These are phyloP conservation scores for Solanum pennellii DNA, from an alignment of 257 asterid species.

Conservation along the genomic window DNA sequence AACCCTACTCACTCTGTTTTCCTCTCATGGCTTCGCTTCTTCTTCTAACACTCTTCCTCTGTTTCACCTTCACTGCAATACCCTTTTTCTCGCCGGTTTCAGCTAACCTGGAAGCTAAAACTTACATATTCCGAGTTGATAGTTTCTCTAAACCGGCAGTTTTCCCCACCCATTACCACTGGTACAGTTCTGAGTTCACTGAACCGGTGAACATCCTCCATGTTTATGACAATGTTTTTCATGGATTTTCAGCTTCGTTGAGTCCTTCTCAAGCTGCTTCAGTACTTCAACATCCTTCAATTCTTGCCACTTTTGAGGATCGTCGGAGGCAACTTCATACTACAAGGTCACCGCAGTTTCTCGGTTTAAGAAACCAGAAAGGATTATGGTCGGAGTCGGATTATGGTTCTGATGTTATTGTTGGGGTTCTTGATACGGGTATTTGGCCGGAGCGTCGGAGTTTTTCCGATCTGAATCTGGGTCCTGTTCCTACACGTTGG, in stretches of 20 bases:
- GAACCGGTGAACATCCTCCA: conserved; percentile 65
- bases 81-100: neutral
- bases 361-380: conserved; percentile 77
- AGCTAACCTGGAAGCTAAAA: conserved; percentile 34
- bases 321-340: conserved; percentile 83
- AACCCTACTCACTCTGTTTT: neutral
- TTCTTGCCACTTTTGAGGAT: conserved; percentile 74
- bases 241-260: conserved; percentile 82
- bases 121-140: conserved; percentile 74
- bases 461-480: conserved; percentile 80
- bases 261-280: conserved; percentile 53
- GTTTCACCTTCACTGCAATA: neutral
- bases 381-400: conserved; percentile 94
- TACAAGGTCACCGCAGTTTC: conserved; percentile 93
- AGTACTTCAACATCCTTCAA: conserved; percentile 52
- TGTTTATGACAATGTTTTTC: conserved; percentile 76
- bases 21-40: conserved; percentile 16
- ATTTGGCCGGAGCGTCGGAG: conserved; percentile 97
- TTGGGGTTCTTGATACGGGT: conserved; percentile 85
- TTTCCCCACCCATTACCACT: conserved; percentile 78
- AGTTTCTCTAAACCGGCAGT: conserved; percentile 67
- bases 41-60: conserved; percentile 1
- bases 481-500: conserved; percentile 79
- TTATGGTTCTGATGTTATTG: conserved; percentile 79
- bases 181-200: conserved; percentile 82